These are phyloP conservation scores for Cichorium intybus DNA, from an alignment of 140 eudicot genomes.

Conservation along the genomic window DNA sequence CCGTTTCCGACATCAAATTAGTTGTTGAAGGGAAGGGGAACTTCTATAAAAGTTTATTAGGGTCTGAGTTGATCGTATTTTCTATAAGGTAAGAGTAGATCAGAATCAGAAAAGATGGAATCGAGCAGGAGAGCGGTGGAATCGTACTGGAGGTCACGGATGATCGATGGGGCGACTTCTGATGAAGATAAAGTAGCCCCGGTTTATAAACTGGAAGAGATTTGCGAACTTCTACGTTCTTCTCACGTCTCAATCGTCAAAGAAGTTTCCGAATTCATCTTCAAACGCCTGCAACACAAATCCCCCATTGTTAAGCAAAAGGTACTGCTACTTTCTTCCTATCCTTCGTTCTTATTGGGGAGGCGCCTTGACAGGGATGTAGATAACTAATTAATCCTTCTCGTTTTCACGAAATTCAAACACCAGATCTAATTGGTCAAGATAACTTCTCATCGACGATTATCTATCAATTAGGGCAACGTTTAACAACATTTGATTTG, in stretches of 20 bases:
- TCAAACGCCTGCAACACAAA: constrained; percentile 82
- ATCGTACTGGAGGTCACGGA: constrained; percentile 88
- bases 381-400: background rate
- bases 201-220: constrained; percentile 84
- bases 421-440: constrained; percentile 5
- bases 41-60: background rate
- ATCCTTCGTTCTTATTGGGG: background rate
- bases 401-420: background rate
- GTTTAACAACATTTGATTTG: background rate
- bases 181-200: constrained; percentile 94
- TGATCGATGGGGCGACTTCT: constrained; percentile 48
- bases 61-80: constrained; percentile 18
- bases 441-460: background rate
- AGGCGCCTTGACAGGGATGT: background rate
- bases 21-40: background rate
- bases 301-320: constrained; percentile 87
- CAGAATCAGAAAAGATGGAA: constrained; percentile 46
- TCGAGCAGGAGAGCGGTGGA: constrained; percentile 98
- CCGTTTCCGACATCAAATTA: background rate
- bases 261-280: constrained; percentile 63
- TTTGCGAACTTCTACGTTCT: constrained; percentile 87
- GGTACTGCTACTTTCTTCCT: constrained; percentile 30
- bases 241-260: constrained; percentile 74
- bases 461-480: background rate
- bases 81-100: constrained; percentile 5